Evolutionary conservation across 371 early-diverging fungal genomes (phyloP).

Genomic region (Rhizopus delemar): DNA sequence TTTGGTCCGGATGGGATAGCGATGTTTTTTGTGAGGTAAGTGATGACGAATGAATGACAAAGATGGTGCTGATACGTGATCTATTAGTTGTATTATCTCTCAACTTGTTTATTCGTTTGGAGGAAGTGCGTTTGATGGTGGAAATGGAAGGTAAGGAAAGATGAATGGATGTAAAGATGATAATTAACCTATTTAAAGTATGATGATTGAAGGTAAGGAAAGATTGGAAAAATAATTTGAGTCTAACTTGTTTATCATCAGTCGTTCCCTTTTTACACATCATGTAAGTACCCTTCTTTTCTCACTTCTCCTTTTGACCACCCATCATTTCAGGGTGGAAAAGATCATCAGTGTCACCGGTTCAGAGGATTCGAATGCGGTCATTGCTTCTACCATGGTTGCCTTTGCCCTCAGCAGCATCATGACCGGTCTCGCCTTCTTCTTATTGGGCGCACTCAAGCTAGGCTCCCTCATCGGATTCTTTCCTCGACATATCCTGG

Average conservation of each 20-base stretch:
- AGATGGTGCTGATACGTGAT: not conserved
- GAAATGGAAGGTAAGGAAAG: slow-evolving; percentile 71
- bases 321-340: slow-evolving; percentile 49
- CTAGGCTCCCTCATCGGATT: slow-evolving; percentile 83
- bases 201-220: slow-evolving; percentile 89
- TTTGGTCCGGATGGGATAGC: slow-evolving; percentile 92
- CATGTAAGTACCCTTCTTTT: slow-evolving; percentile 60
- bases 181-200: slow-evolving; percentile 38
- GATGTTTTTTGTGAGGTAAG: slow-evolving; percentile 87
- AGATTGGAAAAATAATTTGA: not conserved
- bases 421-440: slow-evolving; percentile 86
- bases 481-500: slow-evolving; percentile 94
- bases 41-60: not conserved
- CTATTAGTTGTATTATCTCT: slow-evolving; percentile 73
- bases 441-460: slow-evolving; percentile 82
- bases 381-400: slow-evolving; percentile 88
- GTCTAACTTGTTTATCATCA: slow-evolving; percentile 6
- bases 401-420: slow-evolving; percentile 84
- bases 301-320: not conserved
- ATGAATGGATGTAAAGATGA: not conserved
- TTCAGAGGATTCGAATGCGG: slow-evolving; percentile 57
- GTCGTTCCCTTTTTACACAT: slow-evolving; percentile 89
- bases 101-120: slow-evolving; percentile 85
- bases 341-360: slow-evolving; percentile 67
- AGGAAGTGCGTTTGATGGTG: slow-evolving; percentile 87